These are phyloP conservation scores for Penicillium salamii DNA, from an alignment of 495 filamentous ascomycete genomes.

Conservation along the genomic window DNA sequence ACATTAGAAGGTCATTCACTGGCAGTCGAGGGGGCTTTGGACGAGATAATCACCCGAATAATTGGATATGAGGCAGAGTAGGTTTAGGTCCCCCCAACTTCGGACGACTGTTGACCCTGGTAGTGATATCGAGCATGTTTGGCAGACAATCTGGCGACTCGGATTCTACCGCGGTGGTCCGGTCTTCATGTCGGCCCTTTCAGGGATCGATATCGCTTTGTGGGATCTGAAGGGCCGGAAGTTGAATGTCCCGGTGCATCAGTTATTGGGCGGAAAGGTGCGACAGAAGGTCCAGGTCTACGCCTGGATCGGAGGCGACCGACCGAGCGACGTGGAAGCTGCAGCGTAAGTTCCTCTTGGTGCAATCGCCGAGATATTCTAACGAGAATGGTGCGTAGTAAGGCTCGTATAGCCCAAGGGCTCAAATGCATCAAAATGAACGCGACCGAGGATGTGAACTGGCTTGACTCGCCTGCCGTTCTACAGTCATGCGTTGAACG, in stretches of 20 bases:
- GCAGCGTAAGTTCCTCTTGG: slow-evolving; percentile 45
- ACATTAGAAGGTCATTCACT: slow-evolving; percentile 76
- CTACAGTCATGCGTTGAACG: slow-evolving; percentile 66
- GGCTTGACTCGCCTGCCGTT: slow-evolving; percentile 70
- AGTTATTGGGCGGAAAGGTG: slow-evolving; percentile 74
- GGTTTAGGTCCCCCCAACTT: slow-evolving; percentile 3
- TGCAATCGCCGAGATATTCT: too few species aligned
- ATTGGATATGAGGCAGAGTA: slow-evolving; percentile 77
- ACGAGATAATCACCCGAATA: slow-evolving; percentile 63
- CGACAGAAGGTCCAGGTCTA: slow-evolving; percentile 73
- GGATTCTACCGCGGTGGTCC: slow-evolving; percentile 83
- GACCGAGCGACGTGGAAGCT: slow-evolving; percentile 65
- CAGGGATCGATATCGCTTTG: slow-evolving; percentile 78
- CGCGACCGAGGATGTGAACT: slow-evolving; percentile 74
- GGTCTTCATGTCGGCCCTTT: slow-evolving; percentile 77
- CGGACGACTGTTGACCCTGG: background rate
- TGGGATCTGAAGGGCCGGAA: slow-evolving; percentile 70
- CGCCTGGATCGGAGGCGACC: slow-evolving; percentile 83
- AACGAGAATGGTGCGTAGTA: slow-evolving; percentile 24
- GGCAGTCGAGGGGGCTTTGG: slow-evolving; percentile 75
- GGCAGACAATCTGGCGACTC: slow-evolving; percentile 69
- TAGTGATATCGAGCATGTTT: slow-evolving; percentile 81
- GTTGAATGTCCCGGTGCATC: slow-evolving; percentile 68
- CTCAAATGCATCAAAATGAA: slow-evolving; percentile 82
- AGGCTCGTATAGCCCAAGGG: slow-evolving; percentile 66